Conservation (phyloP, 805 yeast genomes). For the Candida oleophila region DNA sequence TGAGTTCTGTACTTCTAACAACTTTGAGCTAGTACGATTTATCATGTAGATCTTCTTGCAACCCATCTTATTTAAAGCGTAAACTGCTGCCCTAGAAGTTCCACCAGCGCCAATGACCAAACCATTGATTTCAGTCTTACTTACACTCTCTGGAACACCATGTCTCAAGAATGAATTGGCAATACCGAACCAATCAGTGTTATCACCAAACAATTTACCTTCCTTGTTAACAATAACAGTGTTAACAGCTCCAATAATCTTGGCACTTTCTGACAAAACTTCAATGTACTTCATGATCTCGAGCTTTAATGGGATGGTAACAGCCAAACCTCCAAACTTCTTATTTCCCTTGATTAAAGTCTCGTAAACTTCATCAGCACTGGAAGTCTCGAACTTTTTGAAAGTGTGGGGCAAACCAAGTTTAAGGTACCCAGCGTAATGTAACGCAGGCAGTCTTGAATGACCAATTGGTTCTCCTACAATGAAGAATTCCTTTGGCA, state of each 20-base stretch:
- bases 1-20: constrained; percentile 53
- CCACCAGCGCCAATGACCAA: constrained; percentile 97
- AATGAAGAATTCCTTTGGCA: constrained; percentile 60
- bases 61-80: constrained; percentile 78
- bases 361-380: constrained; percentile 55
- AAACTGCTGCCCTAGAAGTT: constrained; percentile 91
- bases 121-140: constrained; percentile 47
- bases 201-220: constrained; percentile 68
- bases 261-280: constrained; percentile 73
- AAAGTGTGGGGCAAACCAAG: constrained; percentile 78
- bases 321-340: constrained; percentile 88
- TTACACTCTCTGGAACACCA: constrained; percentile 53
- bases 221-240: constrained; percentile 62
- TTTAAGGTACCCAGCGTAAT: constrained; percentile 72
- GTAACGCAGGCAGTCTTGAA: constrained; percentile 87
- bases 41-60: constrained; percentile 72
- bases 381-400: constrained; percentile 63
- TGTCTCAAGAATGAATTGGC: constrained; percentile 58
- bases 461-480: constrained; percentile 82
- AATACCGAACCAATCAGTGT: constrained; percentile 96
- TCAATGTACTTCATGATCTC: constrained; percentile 69
- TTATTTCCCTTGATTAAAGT: constrained; percentile 42
- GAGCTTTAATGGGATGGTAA: constrained; percentile 89
- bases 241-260: constrained; percentile 89
- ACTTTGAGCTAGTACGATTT: constrained; percentile 74